phyloP scores from a whole-genome alignment of 2,329 filamentous ascomycete species.

The Fusarium ramigenum region DNA sequence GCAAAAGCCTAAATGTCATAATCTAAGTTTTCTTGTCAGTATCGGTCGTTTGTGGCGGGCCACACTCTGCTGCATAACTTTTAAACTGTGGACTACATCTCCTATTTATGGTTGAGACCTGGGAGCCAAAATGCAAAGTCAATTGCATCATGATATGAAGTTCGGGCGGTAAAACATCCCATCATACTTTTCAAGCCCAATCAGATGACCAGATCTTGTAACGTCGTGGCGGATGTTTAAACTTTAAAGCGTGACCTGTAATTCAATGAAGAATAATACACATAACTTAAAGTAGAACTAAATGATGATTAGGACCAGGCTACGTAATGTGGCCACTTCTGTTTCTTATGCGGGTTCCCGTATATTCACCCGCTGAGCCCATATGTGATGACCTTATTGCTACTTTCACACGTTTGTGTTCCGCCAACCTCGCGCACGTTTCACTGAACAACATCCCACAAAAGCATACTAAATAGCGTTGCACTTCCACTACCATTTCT shows the following conservation, averaged over 20 bases:
- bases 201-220: background rate
- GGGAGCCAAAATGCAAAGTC: background rate
- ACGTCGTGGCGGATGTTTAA: too few relatives aligned
- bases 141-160: background rate
- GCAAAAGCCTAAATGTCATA: background rate
- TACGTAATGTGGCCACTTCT: accelerated
- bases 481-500: accelerated
- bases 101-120: background rate
- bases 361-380: background rate
- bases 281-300: background rate
- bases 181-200: background rate
- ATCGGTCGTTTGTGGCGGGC: accelerated
- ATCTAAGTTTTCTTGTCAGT: background rate
- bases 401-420: background rate
- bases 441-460: too few relatives aligned
- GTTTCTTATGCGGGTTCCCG: too few relatives aligned
- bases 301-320: accelerated
- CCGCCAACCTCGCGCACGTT: too few relatives aligned
- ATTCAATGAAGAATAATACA: too few relatives aligned
- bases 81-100: accelerated
- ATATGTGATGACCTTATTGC: too few relatives aligned
- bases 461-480: background rate
- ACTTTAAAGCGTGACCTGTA: background rate
- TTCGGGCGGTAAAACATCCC: background rate
- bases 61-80: too few relatives aligned